Evolutionary conservation across 306 rosid genomes (phyloP), one percentile per base, ranked within the genome.

Genomic region (Glycine soja): DNA sequence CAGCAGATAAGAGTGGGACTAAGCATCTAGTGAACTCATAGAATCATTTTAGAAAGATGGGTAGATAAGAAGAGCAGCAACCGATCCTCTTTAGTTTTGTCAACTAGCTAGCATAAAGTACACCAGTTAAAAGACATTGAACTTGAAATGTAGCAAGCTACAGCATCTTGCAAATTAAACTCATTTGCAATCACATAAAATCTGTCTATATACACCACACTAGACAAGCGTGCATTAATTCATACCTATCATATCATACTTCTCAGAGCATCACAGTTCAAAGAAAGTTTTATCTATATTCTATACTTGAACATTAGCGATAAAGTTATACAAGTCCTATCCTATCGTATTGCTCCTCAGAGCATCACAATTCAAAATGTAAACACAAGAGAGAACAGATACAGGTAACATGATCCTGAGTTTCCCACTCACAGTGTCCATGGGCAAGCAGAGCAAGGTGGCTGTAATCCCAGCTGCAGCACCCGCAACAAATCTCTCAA

Each of bases 401-500:
- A 64, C 18, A 74, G 34, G 46, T 47, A 82, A 79, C 24, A 19
- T n/a, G 64, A 52, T 58, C 52, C 18, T 48, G 54, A 43, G 78
- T 77, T 16, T 69, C 51, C 30, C 42, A 87, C 90, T 87, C 76
- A 95, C 99, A 0, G 98, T 95, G 86, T 95, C 98, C 88, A 95
- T 94, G 56, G 99, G 99, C 76, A 95, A 87, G 89, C 99, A 95
- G 77, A 93, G 93, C 76, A 90, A 81, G 42, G 96, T 85, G 15
- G 99, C 98, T 7, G 97, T 95, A 57, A 93, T 87, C 73, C 98
- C 98, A 3, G 99, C 96, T 36, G 96, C 96, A 82, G 99, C 99
- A 70, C 98, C 99, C 6, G 97, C 97, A 67, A 91, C 82, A 78
- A 93, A 93, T 66, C 99, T 95, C 91, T 93, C 98, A 72, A 88